Percentiles rank a stretch among this genome's conserved stretches.
These are phyloP conservation scores for Penicillium sp. DNA, from an alignment of 2,329 filamentous ascomycete genomes.

Conservation along the genomic window DNA sequence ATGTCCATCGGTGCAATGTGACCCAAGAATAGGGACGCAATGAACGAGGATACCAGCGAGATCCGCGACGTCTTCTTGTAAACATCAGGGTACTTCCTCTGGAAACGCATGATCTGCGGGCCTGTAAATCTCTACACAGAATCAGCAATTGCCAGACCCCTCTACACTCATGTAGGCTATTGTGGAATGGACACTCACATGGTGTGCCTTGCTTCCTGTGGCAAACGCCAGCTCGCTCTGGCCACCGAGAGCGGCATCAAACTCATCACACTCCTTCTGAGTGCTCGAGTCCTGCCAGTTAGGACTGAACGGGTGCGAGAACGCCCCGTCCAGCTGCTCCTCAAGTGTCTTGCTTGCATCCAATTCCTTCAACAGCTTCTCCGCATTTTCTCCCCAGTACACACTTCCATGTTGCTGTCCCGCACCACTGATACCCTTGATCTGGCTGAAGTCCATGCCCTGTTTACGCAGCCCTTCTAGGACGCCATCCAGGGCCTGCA, in stretches of 20 bases:
- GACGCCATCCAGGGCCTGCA: conserved; percentile 83
- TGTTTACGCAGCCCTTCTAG: conserved; percentile 61
- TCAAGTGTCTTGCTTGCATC: conserved; percentile 55
- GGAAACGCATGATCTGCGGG: conserved; percentile 87
- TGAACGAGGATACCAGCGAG: conserved; percentile 87
- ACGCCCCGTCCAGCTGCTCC: conserved; percentile 62
- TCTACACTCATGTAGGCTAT: too few relatives aligned
- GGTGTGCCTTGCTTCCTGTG: conserved; percentile 89
- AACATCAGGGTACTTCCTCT: conserved; percentile 66
- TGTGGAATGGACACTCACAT: conserved; percentile 58
- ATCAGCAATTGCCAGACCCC: conserved; percentile 3
- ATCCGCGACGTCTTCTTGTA: conserved; percentile 76
- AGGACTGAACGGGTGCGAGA: conserved; percentile 78
- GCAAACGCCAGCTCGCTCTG: conserved; percentile 61
- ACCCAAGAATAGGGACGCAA: conserved; percentile 82
- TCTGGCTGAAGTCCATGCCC: conserved; percentile 61
- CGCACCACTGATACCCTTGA: conserved; percentile 81
- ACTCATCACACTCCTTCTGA: conserved; percentile 79
- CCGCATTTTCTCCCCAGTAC: conserved; percentile 72
- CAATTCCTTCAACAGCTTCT: conserved; percentile 53
- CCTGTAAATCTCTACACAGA: conserved; percentile 73
- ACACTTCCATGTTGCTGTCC: conserved; percentile 97
- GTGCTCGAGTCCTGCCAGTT: conserved; percentile 99
- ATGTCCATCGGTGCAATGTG: conserved; percentile 82
- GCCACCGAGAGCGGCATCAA: conserved; percentile 63